Evolutionary conservation across 176 grass and related monocot species (phyloP), one percentile per base, ranked within the genome.

Genomic region (Secale cereale): DNA sequence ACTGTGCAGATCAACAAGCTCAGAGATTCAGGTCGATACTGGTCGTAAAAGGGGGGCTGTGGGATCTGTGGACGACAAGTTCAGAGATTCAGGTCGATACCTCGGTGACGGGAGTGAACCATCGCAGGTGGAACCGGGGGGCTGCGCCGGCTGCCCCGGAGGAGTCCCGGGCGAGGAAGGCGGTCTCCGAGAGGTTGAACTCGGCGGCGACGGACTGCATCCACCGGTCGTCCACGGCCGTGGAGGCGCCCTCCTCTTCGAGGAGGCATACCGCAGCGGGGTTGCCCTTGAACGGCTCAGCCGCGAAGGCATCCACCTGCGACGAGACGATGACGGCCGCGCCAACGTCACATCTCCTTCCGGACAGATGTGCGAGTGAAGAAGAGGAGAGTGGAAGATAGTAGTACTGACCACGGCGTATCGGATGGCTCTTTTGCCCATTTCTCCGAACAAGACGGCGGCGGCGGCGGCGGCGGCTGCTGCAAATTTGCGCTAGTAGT

Each of bases 251-350:
- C 13, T 57, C 56, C 25, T 78, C 83, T 7, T 97, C 82, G 30
- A 97, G 80, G 28, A 92, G 48, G 65, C 94, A 94, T 50, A 94
- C 89, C 12, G 91, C 91, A 12, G 91, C 94, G 12, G 91, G 91
- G 41, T 97, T 97, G 15, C 94, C 94, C 91, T 90, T 97, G 82
- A 97, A 94, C 13, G 87, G 85, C 76, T 50, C 71, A 13, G 63
- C 39, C 31, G 91, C 73, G 60, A 97, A 97, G 7, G 91, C 91
- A 35, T 97, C 94, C 46, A 97, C 88, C 94, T 94, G 91, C 82
- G 26, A 23, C 33, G 77, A 61, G 22, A 48, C 25, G 78, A 59
- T 1, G 45, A 54, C 57, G 59, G 25, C 48, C 16, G 48, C 23
- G 50, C 3, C 86, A 30, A 13, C 67, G 45, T 17, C 33, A 48